phyloP scores from a whole-genome alignment of 2,329 filamentous ascomycete species.

The Cercospora berteroae region DNA sequence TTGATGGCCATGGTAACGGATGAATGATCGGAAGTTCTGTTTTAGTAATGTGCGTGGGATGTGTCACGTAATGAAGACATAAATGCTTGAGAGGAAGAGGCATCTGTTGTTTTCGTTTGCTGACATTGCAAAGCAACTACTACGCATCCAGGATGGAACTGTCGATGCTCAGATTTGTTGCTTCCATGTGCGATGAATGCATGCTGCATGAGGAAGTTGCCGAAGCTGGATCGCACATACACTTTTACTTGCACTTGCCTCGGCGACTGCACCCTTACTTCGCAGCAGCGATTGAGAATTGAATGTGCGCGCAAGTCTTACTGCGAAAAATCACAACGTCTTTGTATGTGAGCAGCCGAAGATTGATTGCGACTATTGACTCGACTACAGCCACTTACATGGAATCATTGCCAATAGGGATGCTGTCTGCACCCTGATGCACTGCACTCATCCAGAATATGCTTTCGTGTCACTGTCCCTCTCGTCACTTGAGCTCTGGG shows the following conservation, averaged over 20 bases:
- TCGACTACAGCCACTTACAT: neutral
- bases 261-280: neutral
- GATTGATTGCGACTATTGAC: neutral
- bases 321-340: neutral
- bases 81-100: too few species aligned
- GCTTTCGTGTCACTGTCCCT: neutral
- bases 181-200: too few species aligned
- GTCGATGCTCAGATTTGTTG: too few species aligned
- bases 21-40: too few species aligned
- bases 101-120: too few species aligned
- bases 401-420: neutral
- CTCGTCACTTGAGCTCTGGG: neutral
- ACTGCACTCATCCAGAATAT: neutral
- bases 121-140: too few species aligned
- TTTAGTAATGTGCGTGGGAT: too few species aligned
- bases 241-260: neutral
- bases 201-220: too few species aligned
- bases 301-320: neutral
- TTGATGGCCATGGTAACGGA: too few species aligned
- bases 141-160: too few species aligned
- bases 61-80: too few species aligned
- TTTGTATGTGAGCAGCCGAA: neutral
- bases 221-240: too few species aligned
- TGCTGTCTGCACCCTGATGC: neutral
- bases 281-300: neutral